Conservation (phyloP, 1,284 basidiomycete species). For the Entoloma clypeatum region DNA sequence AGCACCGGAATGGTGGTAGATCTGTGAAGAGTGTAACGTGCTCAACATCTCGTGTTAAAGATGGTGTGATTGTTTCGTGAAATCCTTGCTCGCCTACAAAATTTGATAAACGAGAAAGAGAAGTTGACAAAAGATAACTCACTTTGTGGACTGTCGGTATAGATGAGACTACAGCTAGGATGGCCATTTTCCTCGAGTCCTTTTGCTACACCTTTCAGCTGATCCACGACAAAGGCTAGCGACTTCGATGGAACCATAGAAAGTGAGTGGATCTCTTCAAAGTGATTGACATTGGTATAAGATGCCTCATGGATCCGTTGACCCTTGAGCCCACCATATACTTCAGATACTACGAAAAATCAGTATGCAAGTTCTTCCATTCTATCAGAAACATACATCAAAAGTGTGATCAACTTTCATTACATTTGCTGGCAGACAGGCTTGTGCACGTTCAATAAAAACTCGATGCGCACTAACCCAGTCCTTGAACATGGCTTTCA, state of each 20-base stretch:
- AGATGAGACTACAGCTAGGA: too few relatives aligned
- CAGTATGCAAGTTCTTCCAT: neutral
- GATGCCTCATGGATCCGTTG: neutral
- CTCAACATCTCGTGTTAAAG: neutral
- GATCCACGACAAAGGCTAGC: neutral
- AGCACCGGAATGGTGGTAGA: too few relatives aligned
- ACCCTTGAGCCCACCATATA: conserved; percentile 3
- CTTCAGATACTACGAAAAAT: conserved; percentile 1
- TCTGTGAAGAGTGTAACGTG: too few relatives aligned
- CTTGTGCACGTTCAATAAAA: conserved; percentile 1
- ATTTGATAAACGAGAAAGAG: neutral
- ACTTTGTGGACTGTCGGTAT: conserved; percentile 1
- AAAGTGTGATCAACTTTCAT: conserved; percentile 2
- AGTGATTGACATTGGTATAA: conserved; percentile 1
- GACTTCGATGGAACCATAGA: conserved; percentile 2
- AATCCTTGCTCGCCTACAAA: neutral
- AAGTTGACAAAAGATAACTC: neutral
- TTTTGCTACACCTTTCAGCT: conserved; percentile 1
- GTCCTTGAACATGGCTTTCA: neutral
- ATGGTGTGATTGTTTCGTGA: conserved; percentile 1
- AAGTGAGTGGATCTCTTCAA: too few relatives aligned
- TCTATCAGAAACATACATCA: conserved; percentile 1
- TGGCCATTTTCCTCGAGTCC: neutral
- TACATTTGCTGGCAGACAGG: neutral
- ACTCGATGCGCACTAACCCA: neutral